These are phyloP conservation scores for Magnusiomyces magnusii DNA, from an alignment of 1,139 yeast species.

Conservation along the genomic window DNA sequence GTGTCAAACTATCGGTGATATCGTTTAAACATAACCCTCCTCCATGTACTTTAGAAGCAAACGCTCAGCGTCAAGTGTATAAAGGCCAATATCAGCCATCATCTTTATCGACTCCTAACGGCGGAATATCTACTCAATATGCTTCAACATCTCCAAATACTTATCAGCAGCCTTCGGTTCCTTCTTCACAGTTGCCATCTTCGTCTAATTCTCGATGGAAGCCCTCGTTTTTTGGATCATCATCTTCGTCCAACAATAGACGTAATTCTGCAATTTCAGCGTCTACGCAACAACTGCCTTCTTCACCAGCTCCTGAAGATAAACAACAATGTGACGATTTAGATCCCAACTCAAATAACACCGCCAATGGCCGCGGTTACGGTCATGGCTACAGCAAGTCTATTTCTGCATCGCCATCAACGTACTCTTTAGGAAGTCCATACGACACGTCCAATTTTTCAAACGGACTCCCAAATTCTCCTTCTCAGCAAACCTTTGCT, in stretches of 20 bases:
- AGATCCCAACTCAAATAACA: neutral
- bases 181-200: neutral
- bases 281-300: neutral
- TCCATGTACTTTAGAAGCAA: conserved; percentile 9
- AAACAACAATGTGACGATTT: neutral
- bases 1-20: conserved; percentile 22
- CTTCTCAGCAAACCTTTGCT: neutral
- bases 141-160: neutral
- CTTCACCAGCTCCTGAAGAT: neutral
- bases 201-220: neutral
- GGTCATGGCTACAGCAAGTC: neutral
- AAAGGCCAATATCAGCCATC: neutral
- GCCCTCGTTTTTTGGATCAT: neutral
- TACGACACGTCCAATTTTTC: neutral
- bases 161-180: neutral
- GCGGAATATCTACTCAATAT: neutral
- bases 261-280: neutral
- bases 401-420: neutral
- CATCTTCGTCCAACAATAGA: neutral
- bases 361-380: neutral
- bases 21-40: conserved; percentile 14
- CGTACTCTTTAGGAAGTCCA: neutral
- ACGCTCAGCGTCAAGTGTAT: neutral
- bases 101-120: neutral
- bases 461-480: neutral